Evolutionary conservation across 2,329 filamentous ascomycete species (phyloP).

Genomic region (Diplodia intermedia): DNA sequence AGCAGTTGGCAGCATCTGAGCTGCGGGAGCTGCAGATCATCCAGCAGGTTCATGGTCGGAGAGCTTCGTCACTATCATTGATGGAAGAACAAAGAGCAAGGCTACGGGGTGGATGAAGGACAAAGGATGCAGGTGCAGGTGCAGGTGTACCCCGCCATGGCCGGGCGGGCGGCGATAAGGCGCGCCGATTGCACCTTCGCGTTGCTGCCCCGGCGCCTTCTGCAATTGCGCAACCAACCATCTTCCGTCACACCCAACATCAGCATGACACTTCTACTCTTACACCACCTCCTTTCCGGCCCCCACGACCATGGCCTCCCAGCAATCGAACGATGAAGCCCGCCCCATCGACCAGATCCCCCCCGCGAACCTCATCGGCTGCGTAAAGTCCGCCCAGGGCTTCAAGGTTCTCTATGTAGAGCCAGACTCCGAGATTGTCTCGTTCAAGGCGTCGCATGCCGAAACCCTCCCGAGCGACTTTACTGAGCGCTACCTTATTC

Average conservation of each 20-base stretch:
- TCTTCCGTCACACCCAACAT: not conserved
- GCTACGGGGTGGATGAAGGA: not conserved
- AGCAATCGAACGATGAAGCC: not conserved
- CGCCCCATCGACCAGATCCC: not conserved
- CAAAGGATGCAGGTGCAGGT: not conserved
- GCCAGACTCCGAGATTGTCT: conserved; percentile 8
- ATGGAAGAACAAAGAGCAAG: conserved; percentile 12
- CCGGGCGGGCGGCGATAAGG: conserved; percentile 2
- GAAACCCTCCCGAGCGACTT: conserved; percentile 12
- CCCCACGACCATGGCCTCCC: conserved; percentile 6
- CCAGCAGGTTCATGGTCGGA: not conserved
- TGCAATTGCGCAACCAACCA: conserved; percentile 8
- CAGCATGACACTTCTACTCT: conserved; percentile 6
- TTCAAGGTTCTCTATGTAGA: conserved; percentile 21
- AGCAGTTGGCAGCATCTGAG: not conserved
- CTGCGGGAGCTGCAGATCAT: not conserved
- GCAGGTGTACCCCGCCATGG: not conserved
- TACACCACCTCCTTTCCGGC: not conserved
- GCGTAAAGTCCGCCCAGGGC: conserved; percentile 1
- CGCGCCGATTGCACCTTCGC: conserved; percentile 10
- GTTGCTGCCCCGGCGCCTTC: not conserved
- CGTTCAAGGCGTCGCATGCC: conserved; percentile 11
- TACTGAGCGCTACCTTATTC: conserved; percentile 5
- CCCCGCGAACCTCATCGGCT: conserved; percentile 23
- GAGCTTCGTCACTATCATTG: not conserved